Conservation (phyloP, 345 rosid species). For the Brassica rapa region DNA sequence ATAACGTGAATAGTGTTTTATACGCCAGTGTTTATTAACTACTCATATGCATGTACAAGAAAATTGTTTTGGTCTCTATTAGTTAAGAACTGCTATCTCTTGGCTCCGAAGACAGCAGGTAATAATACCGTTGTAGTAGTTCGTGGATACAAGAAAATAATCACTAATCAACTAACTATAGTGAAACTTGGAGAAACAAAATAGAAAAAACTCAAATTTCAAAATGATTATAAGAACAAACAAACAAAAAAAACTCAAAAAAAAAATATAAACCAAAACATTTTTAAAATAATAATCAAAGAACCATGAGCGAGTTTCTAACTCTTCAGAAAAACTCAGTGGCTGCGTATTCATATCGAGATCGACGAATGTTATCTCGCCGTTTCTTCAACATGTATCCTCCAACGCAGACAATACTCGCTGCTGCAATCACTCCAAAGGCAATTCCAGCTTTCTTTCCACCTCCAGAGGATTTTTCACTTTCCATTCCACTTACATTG, state of each 20-base stretch:
- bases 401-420: conserved; percentile 50
- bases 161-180: neutral
- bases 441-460: conserved; percentile 68
- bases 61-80: neutral
- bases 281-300: neutral
- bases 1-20: neutral
- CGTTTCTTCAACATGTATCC: conserved; percentile 68
- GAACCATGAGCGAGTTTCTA: neutral
- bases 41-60: neutral
- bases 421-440: conserved; percentile 53
- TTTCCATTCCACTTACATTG: conserved; percentile 15
- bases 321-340: conserved; percentile 53
- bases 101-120: neutral
- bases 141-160: neutral
- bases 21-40: neutral
- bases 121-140: neutral
- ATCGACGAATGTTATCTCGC: conserved; percentile 59
- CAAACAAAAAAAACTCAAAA: neutral
- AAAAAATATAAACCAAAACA: neutral
- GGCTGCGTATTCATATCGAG: conserved; percentile 53
- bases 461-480: conserved; percentile 31
- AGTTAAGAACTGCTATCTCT: neutral
- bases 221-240: neutral
- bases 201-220: neutral
- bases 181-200: neutral